phyloP scores from a whole-genome alignment of 176 grass and related monocot species.

The Lolium multiflorum region DNA sequence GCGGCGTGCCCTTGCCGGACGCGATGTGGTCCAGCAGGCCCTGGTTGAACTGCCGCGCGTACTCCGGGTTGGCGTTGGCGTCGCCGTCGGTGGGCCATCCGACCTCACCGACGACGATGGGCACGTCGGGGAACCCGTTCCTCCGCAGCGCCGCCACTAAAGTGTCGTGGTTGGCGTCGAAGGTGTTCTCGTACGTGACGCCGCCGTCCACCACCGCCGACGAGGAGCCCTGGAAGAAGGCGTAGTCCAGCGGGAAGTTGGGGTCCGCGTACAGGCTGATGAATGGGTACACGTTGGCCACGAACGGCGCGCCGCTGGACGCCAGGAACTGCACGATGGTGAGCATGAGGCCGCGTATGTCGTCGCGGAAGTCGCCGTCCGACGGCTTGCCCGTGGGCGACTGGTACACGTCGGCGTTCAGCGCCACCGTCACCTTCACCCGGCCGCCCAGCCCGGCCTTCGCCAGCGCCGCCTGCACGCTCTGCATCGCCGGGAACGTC shows the following conservation, averaged over 20 bases:
- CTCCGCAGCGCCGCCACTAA: conserved; percentile 64
- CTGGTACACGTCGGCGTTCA: conserved; percentile 85
- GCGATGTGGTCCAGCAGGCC: conserved; percentile 63
- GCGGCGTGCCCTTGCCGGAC: conserved; percentile 65
- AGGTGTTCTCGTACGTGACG: conserved; percentile 69
- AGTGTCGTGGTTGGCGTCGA: conserved; percentile 91
- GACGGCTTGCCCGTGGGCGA: conserved; percentile 65
- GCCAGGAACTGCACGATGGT: conserved; percentile 67
- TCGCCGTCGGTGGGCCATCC: conserved; percentile 91
- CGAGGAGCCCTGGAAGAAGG: conserved; percentile 75
- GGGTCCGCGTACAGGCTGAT: conserved; percentile 78
- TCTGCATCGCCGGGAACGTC: conserved; percentile 86
- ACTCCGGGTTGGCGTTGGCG: conserved; percentile 55
- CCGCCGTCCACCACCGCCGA: conserved; percentile 64
- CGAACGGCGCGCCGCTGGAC: conserved; percentile 63
- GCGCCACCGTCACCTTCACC: conserved; percentile 80
- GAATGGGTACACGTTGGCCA: conserved; percentile 88
- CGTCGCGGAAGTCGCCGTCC: conserved; percentile 70
- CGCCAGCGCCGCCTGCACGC: conserved; percentile 70
- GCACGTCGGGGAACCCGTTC: conserved; percentile 75
- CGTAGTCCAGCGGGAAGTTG: conserved; percentile 86
- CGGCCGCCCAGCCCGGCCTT: conserved; percentile 61
- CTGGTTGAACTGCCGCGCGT: conserved; percentile 75
- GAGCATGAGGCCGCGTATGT: conserved; percentile 80
- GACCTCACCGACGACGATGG: conserved; percentile 76